phyloP scores from a whole-genome alignment of 108 stramenopile species.

The Cyclostephanos tholiformis region DNA sequence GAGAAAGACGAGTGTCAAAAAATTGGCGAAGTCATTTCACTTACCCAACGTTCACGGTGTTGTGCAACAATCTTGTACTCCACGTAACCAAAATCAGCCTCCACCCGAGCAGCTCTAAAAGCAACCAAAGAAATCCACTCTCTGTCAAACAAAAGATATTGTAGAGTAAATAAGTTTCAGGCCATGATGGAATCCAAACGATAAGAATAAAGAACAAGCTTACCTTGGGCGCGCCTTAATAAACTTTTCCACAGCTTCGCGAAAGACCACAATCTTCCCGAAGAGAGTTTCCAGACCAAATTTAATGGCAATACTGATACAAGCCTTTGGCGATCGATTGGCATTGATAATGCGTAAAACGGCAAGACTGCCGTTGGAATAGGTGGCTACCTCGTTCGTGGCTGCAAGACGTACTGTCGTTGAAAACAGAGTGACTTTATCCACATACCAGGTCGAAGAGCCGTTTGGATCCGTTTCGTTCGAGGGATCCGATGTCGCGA shows the following conservation, averaged over 20 bases:
- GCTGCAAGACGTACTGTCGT: conserved; percentile 69
- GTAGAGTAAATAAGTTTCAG: background rate
- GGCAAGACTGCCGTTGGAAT: conserved; percentile 70
- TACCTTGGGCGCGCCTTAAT: conserved; percentile 55
- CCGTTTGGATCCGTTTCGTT: conserved; percentile 47
- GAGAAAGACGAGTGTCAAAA: background rate
- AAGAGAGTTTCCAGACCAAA: conserved; percentile 60
- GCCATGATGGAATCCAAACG: background rate
- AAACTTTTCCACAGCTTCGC: conserved; percentile 65
- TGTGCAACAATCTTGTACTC: conserved; percentile 55
- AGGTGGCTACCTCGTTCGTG: conserved; percentile 73
- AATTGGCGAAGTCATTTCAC: background rate
- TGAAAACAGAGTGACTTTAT: conserved; percentile 63
- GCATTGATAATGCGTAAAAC: conserved; percentile 66
- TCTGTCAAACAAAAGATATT: conserved; percentile 1
- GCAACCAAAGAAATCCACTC: conserved; percentile 63
- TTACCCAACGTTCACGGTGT: conserved; percentile 59
- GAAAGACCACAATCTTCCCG: conserved; percentile 55
- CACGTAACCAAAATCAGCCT: conserved; percentile 65
- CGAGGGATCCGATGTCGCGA: conserved; percentile 44
- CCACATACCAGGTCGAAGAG: conserved; percentile 65
- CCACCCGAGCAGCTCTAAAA: conserved; percentile 59
- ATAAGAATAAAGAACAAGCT: background rate
- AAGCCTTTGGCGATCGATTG: conserved; percentile 68
- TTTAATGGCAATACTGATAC: conserved; percentile 53